phyloP scores from a whole-genome alignment of 2,329 filamentous ascomycete genomes.

The Phaeosphaeriaceae sp. region DNA sequence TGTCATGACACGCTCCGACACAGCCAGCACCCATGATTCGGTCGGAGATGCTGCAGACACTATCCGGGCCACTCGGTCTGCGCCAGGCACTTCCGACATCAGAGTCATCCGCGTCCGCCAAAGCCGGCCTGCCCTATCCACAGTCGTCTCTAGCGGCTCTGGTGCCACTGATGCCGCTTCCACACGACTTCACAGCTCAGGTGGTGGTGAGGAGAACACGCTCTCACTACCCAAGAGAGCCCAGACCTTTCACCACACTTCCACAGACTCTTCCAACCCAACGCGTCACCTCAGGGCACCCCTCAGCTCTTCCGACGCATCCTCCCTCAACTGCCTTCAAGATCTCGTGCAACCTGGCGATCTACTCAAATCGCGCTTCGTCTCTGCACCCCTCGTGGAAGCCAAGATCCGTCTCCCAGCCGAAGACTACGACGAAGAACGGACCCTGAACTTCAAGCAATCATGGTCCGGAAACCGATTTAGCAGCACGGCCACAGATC shows the following conservation, averaged over 20 bases:
- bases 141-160: conserved; percentile 43
- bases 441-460: conserved; percentile 13
- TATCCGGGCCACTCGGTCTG: conserved; percentile 20
- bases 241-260: conserved; percentile 21
- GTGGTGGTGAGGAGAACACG: conserved; percentile 26
- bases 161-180: conserved; percentile 13
- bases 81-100: conserved; percentile 22
- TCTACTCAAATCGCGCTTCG: conserved; percentile 45
- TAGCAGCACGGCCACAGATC: conserved; percentile 20
- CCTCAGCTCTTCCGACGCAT: conserved; percentile 45
- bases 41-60: conserved; percentile 35
- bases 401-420: conserved; percentile 48
- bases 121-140: conserved; percentile 43
- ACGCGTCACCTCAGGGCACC: conserved; percentile 32
- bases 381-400: conserved; percentile 48
- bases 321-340: conserved; percentile 50
- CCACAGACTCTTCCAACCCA: conserved; percentile 34
- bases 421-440: conserved; percentile 37
- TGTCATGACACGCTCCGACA: conserved; percentile 31
- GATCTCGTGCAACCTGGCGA: conserved; percentile 47
- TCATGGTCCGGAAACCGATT: conserved; percentile 27
- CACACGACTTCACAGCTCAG: conserved; percentile 6
- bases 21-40: conserved; percentile 27
- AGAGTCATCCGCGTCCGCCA: conserved; percentile 33
- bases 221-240: conserved; percentile 15